Conservation (phyloP, 2,329 filamentous ascomycete species). For the Talaromyces funiculosus region DNA sequence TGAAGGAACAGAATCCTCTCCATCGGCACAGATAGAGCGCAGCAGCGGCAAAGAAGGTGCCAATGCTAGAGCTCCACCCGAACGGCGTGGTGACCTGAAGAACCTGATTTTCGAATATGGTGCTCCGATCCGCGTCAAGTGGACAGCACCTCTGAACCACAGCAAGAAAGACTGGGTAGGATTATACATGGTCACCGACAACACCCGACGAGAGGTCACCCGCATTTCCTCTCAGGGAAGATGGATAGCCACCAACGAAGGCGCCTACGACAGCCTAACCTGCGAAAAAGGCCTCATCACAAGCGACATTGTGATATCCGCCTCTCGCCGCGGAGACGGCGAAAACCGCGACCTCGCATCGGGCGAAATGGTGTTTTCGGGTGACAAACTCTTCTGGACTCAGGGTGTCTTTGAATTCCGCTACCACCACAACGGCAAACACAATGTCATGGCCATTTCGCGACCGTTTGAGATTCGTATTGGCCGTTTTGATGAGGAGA, state of each 20-base stretch:
- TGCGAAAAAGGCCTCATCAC: conserved; percentile 71
- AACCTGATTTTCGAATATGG: conserved; percentile 83
- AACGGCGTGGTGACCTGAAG: conserved; percentile 57
- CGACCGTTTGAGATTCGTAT: conserved; percentile 89
- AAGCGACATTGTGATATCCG: conserved; percentile 56
- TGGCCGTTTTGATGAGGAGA: conserved; percentile 70
- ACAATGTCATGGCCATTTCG: conserved; percentile 91
- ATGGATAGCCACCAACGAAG: conserved; percentile 76
- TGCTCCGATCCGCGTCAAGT: conserved; percentile 79
- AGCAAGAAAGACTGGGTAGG: conserved; percentile 92
- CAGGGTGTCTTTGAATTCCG: conserved; percentile 94
- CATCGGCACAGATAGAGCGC: conserved; percentile 52
- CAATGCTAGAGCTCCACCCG: conserved; percentile 60
- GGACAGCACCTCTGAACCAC: conserved; percentile 83
- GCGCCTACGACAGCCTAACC: conserved; percentile 67
- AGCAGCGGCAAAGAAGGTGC: conserved; percentile 69
- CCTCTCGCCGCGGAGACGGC: conserved; percentile 39
- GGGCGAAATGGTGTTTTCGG: conserved; percentile 80
- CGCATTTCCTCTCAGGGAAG: conserved; percentile 79
- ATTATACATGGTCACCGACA: conserved; percentile 93
- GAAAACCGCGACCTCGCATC: conserved; percentile 56
- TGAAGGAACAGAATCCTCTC: conserved; percentile 56
- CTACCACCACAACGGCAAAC: conserved; percentile 88
- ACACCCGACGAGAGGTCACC: conserved; percentile 76
- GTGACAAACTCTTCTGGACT: conserved; percentile 96